A percentile compares a stretch with the other conserved stretches of the same genome.
Conservation (phyloP, 2,329 filamentous ascomycete genomes). For the Parastagonospora nodorum region DNA sequence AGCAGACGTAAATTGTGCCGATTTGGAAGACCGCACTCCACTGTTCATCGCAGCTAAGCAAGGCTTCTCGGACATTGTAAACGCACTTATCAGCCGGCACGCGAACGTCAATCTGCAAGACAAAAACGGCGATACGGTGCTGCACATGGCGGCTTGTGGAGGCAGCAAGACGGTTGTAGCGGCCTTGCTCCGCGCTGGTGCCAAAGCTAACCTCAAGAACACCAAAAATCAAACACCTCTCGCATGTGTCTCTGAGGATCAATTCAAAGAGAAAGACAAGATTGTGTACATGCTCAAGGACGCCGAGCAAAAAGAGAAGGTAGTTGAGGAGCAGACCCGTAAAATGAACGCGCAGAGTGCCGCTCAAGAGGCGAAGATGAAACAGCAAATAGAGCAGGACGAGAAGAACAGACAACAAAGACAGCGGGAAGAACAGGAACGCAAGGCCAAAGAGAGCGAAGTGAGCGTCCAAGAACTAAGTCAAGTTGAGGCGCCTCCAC, state of each 20-base stretch:
- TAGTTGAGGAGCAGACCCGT: constrained; percentile 5
- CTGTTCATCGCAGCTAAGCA: constrained; percentile 27
- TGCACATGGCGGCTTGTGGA: constrained; percentile 25
- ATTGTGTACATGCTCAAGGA: constrained; percentile 27
- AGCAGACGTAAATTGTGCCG: constrained; percentile 20
- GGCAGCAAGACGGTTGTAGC: constrained; percentile 20
- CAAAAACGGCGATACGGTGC: constrained; percentile 21
- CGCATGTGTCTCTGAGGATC: constrained; percentile 14
- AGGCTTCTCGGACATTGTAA: constrained; percentile 26
- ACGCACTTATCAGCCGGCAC: constrained; percentile 21
- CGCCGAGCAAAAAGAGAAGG: constrained; percentile 19
- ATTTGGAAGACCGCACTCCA: constrained; percentile 23
- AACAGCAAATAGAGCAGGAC: constrained; percentile 11
- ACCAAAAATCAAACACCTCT: constrained; percentile 20
- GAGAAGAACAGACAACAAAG: background rate
- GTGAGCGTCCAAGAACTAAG: background rate
- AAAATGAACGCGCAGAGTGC: constrained; percentile 9
- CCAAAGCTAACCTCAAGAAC: constrained; percentile 22
- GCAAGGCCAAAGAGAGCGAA: constrained; percentile 1
- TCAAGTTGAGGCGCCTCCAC: constrained; percentile 1
- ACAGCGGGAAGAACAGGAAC: constrained; percentile 4
- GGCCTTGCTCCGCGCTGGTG: constrained; percentile 23
- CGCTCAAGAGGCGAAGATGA: constrained; percentile 9
- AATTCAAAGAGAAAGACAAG: constrained; percentile 22
- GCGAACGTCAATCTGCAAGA: constrained; percentile 22